Evolutionary conservation across 2,329 filamentous ascomycete species (phyloP).

Genomic region (Fusarium austroafricanum): DNA sequence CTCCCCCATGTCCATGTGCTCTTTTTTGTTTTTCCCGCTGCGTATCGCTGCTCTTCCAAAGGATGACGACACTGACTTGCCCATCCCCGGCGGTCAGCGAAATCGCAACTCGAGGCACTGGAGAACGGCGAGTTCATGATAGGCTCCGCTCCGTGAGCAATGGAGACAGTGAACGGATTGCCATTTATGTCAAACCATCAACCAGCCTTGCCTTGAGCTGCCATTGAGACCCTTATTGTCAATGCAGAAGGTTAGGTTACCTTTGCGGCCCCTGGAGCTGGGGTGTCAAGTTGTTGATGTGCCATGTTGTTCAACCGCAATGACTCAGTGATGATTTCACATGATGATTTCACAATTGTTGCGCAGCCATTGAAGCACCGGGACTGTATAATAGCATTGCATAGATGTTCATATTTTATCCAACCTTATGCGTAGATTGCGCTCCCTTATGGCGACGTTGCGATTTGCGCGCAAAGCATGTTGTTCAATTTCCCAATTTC

Average conservation of each 20-base stretch:
- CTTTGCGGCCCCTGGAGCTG: constrained; percentile 12
- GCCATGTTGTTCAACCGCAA: constrained; percentile 14
- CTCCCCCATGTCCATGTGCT: constrained; percentile 37
- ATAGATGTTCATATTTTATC: constrained; percentile 22
- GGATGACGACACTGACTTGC: constrained; percentile 45
- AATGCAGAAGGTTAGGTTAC: constrained; percentile 8
- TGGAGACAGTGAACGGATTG: constrained; percentile 11
- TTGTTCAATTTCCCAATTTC: constrained; percentile 34
- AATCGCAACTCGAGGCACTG: constrained; percentile 44
- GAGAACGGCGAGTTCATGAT: constrained; percentile 23
- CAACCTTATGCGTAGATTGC: constrained; percentile 2
- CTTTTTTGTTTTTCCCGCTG: constrained; percentile 23
- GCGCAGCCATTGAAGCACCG: constrained; percentile 12
- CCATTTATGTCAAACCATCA: constrained; percentile 25
- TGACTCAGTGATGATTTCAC: constrained; percentile 9
- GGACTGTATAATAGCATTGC: constrained; percentile 15
- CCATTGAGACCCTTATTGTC: constrained; percentile 11
- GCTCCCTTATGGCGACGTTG: constrained; percentile 4
- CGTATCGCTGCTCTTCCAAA: constrained; percentile 36
- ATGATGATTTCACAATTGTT: constrained; percentile 4
- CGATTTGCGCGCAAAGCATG: constrained; percentile 31
- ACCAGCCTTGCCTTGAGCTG: constrained; percentile 19
- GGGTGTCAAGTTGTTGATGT: neutral
- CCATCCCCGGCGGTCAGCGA: constrained; percentile 45
- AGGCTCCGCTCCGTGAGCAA: constrained; percentile 18